Percentiles rank a stretch among this genome's conserved stretches.
Evolutionary conservation across 106 monocot genomes (phyloP).

Genomic region (Alisma plantagoaquatica): DNA sequence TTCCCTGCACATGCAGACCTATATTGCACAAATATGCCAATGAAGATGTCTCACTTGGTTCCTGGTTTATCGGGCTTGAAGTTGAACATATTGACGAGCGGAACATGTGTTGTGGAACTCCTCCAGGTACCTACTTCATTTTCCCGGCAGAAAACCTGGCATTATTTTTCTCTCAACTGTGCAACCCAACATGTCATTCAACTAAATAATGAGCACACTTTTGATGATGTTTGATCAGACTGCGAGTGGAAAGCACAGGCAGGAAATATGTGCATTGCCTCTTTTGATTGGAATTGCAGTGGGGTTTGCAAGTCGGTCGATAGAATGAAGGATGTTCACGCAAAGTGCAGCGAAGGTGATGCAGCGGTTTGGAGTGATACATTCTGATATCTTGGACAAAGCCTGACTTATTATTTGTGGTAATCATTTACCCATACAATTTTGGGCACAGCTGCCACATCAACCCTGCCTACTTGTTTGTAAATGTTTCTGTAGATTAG

Average conservation of each 20-base stretch:
- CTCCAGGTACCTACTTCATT: too few species aligned
- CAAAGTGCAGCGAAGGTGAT: conserved; percentile 46
- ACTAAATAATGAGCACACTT: too few species aligned
- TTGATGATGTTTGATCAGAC: too few species aligned
- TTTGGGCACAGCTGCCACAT: too few species aligned
- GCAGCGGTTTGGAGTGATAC: conserved; percentile 20
- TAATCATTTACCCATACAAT: too few species aligned
- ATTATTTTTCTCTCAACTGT: too few species aligned
- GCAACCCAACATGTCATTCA: too few species aligned
- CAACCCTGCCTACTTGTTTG: too few species aligned
- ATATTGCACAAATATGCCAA: conserved; percentile 38
- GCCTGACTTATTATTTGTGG: too few species aligned
- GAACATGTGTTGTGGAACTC: conserved; percentile 37
- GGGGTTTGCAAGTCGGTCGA: conserved; percentile 72
- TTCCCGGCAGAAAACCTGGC: too few species aligned
- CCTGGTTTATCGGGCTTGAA: conserved; percentile 47
- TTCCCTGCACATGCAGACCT: conserved; percentile 12
- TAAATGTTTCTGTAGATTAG: too few species aligned
- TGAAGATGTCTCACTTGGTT: conserved; percentile 40
- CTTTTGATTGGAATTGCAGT: conserved; percentile 76
- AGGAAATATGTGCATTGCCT: conserved; percentile 55
- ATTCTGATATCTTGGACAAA: too few species aligned
- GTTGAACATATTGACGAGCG: conserved; percentile 42
- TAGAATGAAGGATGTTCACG: conserved; percentile 52
- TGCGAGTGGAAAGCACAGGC: conserved; percentile 88